Conservation (phyloP, 108 stramenopile genomes). For the Discostella stelligeroides region DNA sequence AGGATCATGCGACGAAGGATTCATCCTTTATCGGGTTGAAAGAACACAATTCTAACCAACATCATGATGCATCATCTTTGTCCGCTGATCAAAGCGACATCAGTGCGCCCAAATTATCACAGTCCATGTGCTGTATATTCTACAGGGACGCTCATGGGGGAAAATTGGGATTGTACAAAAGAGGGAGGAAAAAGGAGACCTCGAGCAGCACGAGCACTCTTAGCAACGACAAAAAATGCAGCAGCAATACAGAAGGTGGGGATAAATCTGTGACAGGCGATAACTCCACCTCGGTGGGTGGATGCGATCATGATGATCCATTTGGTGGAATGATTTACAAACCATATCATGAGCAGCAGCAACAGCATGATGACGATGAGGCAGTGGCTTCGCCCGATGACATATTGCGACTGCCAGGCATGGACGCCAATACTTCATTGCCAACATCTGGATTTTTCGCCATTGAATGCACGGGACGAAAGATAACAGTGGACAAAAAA, state of each 20-base stretch:
- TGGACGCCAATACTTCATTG: constrained; percentile 14
- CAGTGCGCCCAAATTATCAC: constrained; percentile 8
- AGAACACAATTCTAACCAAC: constrained; percentile 29
- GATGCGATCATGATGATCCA: not conserved
- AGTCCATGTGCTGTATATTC: constrained; percentile 18
- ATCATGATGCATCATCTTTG: constrained; percentile 44
- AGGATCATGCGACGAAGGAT: constrained; percentile 53
- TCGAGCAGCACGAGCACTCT: not conserved
- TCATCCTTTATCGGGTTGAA: constrained; percentile 60
- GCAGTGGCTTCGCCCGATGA: not conserved
- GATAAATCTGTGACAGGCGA: not conserved
- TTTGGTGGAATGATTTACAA: constrained; percentile 15
- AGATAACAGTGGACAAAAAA: constrained; percentile 40
- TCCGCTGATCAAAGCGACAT: constrained; percentile 2
- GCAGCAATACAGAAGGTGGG: not conserved
- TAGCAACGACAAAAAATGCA: not conserved
- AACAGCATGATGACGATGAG: constrained; percentile 12
- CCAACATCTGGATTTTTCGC: constrained; percentile 64
- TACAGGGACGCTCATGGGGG: constrained; percentile 17
- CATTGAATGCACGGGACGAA: constrained; percentile 67
- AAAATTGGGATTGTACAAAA: constrained; percentile 22
- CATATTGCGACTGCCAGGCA: constrained; percentile 14
- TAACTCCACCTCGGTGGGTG: too few species aligned
- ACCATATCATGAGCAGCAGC: not conserved
- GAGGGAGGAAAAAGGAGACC: constrained; percentile 1